These are phyloP conservation scores for Rubroshorea leprosula DNA, from an alignment of 345 rosid genomes.

Conservation along the genomic window DNA sequence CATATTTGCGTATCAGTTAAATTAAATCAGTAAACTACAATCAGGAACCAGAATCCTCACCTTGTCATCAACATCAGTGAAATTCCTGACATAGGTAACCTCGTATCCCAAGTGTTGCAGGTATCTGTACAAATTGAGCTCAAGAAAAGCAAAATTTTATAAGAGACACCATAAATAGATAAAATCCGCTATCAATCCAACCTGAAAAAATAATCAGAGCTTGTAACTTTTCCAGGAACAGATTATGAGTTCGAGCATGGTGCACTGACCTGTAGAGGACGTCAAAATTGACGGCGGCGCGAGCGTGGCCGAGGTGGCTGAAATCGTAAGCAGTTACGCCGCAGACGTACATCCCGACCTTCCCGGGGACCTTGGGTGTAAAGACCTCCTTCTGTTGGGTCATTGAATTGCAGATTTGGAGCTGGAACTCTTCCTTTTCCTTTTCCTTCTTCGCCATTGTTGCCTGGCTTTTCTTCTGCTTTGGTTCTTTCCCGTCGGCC, in stretches of 20 bases:
- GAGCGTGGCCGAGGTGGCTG: slow-evolving; percentile 92
- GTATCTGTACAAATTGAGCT: slow-evolving; percentile 47
- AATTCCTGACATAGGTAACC: slow-evolving; percentile 70
- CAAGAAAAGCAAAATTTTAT: not conserved
- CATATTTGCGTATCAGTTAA: no score
- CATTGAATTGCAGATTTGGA: slow-evolving; percentile 46
- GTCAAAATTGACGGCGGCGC: slow-evolving; percentile 81
- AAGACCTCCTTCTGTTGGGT: slow-evolving; percentile 50
- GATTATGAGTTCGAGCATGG: not conserved
- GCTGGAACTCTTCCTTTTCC: slow-evolving; percentile 12
- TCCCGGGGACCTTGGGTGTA: slow-evolving; percentile 42
- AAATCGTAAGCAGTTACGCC: slow-evolving; percentile 83
- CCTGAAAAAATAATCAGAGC: not conserved
- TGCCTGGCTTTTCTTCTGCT: slow-evolving; percentile 9
- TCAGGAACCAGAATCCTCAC: slow-evolving; percentile 29
- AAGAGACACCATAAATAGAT: not conserved
- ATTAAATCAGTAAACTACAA: slow-evolving; percentile 67
- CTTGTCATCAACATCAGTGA: slow-evolving; percentile 94
- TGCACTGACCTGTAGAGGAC: slow-evolving; percentile 57
- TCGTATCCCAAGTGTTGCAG: slow-evolving; percentile 61
- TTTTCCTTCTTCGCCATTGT: slow-evolving; percentile 13
- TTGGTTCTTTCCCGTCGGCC: slow-evolving; percentile 5
- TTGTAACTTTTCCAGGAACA: not conserved
- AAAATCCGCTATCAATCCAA: not conserved
- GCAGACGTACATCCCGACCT: slow-evolving; percentile 78